These are phyloP conservation scores for Microdochium bolleyi DNA, from an alignment of 2,329 filamentous ascomycete species.

Conservation along the genomic window DNA sequence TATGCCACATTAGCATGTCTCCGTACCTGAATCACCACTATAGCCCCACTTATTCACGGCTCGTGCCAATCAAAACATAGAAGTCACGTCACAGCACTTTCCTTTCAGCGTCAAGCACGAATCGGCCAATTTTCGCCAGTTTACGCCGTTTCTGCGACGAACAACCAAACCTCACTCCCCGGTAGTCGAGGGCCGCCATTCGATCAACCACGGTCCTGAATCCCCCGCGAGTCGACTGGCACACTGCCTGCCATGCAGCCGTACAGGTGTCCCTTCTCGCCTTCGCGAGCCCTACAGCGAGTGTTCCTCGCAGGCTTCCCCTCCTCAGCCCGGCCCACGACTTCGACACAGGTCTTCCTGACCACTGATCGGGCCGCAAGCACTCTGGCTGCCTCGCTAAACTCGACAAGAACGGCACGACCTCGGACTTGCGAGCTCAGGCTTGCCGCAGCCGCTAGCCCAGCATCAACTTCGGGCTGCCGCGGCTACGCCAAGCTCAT, in stretches of 20 bases:
- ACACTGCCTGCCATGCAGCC: constrained; percentile 12
- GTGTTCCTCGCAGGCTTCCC: constrained; percentile 14
- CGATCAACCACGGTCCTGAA: too few relatives aligned
- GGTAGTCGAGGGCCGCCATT: too few relatives aligned
- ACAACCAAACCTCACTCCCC: too few relatives aligned
- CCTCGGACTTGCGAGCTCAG: not conserved
- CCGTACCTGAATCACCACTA: too few relatives aligned
- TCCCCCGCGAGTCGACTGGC: too few relatives aligned
- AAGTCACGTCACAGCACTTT: too few relatives aligned
- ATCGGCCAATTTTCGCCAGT: too few relatives aligned
- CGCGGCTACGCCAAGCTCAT: constrained; percentile 7
- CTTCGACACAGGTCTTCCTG: not conserved
- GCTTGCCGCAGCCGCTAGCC: not conserved
- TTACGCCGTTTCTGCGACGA: too few relatives aligned
- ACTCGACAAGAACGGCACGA: not conserved
- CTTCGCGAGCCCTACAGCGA: constrained; percentile 17
- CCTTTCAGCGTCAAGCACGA: too few relatives aligned
- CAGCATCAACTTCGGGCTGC: not conserved
- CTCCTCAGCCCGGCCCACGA: constrained; percentile 1
- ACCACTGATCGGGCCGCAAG: not conserved
- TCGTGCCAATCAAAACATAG: too few relatives aligned
- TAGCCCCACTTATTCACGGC: too few relatives aligned
- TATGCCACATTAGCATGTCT: too few relatives aligned
- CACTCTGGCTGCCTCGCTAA: not conserved
- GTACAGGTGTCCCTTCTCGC: constrained; percentile 13